Conservation (phyloP, 257 asterid genomes). For the Rauvolfia tetraphylla region DNA sequence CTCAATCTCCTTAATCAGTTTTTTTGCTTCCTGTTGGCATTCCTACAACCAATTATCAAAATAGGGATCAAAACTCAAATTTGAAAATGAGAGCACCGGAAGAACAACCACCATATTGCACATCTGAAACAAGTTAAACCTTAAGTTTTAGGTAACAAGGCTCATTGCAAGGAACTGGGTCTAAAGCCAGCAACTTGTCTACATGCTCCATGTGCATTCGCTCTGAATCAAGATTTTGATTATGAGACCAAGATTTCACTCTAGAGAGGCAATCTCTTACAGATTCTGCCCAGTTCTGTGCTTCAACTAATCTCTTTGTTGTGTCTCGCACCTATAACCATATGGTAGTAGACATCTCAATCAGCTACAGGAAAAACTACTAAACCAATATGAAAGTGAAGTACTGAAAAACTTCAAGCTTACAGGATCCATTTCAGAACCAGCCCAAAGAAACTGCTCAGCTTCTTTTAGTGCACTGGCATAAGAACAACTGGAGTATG, state of each 20-base stretch:
- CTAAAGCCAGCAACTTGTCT: constrained; percentile 50
- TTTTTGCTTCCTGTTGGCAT: constrained; percentile 50
- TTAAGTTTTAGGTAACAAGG: constrained; percentile 53
- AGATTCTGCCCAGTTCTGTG: constrained; percentile 70
- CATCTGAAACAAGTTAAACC: constrained; percentile 40
- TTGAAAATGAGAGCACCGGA: neutral
- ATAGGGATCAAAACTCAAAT: constrained; percentile 2
- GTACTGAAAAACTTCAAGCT: constrained; percentile 26
- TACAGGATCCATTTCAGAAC: constrained; percentile 87
- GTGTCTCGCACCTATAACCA: constrained; percentile 66
- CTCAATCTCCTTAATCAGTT: constrained; percentile 64
- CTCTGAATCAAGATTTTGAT: constrained; percentile 29
- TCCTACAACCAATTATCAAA: constrained; percentile 39
- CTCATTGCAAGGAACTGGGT: constrained; percentile 55
- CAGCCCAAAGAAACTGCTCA: constrained; percentile 94
- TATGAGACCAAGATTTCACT: constrained; percentile 55
- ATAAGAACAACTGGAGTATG: constrained; percentile 62
- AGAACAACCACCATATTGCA: neutral
- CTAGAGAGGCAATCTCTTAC: constrained; percentile 53
- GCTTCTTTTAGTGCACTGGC: constrained; percentile 65
- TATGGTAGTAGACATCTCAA: constrained; percentile 16
- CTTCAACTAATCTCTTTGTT: constrained; percentile 54
- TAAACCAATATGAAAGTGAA: constrained; percentile 9
- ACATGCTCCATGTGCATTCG: constrained; percentile 57
- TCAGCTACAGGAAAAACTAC: constrained; percentile 20